Conservation (phyloP, 1,284 basidiomycete genomes). For the Ceratobasidium sp. region DNA sequence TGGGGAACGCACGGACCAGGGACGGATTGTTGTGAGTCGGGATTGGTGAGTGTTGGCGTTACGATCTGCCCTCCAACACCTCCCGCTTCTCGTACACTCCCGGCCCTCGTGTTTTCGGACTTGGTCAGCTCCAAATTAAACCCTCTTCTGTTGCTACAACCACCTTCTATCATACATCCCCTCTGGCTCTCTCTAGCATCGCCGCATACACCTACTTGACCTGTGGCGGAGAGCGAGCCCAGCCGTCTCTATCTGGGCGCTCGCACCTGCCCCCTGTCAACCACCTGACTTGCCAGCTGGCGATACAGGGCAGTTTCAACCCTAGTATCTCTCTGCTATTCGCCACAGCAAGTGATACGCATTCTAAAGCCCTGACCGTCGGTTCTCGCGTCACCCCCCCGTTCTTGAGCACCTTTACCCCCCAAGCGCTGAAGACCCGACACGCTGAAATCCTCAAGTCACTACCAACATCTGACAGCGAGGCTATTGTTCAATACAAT, state of each 20-base stretch:
- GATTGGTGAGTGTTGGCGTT: conserved; percentile 19
- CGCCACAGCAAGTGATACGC: background rate
- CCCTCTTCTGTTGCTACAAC: background rate
- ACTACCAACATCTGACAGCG: too few species aligned
- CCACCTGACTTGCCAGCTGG: background rate
- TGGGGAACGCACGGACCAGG: conserved; percentile 28
- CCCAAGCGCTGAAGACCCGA: conserved; percentile 12
- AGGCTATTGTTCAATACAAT: conserved; percentile 5
- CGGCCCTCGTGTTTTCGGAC: conserved; percentile 32
- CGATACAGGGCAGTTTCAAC: too few species aligned
- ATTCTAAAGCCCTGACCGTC: background rate
- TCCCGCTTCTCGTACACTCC: conserved; percentile 17
- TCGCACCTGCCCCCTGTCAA: conserved; percentile 4
- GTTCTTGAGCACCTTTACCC: background rate
- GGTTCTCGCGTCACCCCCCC: conserved; percentile 14
- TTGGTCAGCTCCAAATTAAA: conserved; percentile 34
- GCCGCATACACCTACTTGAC: conserved; percentile 30
- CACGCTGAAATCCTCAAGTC: background rate
- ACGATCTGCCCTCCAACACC: conserved; percentile 29
- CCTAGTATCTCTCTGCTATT: too few species aligned
- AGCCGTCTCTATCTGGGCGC: background rate
- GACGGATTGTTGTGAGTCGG: conserved; percentile 7
- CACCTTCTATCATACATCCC: conserved; percentile 5
- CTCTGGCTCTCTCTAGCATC: background rate
- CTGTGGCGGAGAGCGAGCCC: conserved; percentile 21